phyloP scores from a whole-genome alignment of 1,284 basidiomycete species.

The Leccinum olivaceoglutinosum region DNA sequence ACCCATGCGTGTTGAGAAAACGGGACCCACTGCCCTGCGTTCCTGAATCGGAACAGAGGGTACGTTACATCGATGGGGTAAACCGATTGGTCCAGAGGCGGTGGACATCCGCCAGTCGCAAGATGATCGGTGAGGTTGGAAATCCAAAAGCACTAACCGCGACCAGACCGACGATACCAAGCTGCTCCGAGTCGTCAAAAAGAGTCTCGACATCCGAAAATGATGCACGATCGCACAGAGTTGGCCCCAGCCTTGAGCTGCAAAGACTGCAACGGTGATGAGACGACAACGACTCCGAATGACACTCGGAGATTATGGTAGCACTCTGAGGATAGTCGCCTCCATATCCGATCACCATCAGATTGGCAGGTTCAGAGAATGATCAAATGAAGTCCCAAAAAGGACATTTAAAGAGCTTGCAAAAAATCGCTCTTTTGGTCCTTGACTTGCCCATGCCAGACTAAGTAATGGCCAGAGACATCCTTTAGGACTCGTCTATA shows the following conservation, averaged over 20 bases:
- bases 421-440: conserved; percentile 34
- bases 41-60: background rate
- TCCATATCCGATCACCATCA: conserved; percentile 36
- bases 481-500: too few relatives aligned
- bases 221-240: conserved; percentile 32
- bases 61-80: background rate
- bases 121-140: background rate
- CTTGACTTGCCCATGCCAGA: too few relatives aligned
- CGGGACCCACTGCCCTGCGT: background rate
- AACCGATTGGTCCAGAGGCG: background rate
- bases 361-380: conserved; percentile 3
- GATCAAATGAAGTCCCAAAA: background rate
- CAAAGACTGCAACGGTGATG: conserved; percentile 47
- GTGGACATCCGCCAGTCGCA: background rate
- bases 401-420: conserved; percentile 21
- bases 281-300: conserved; percentile 50
- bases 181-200: conserved; percentile 4
- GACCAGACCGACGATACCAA: conserved; percentile 39
- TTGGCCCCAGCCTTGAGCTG: conserved; percentile 51
- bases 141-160: conserved; percentile 26
- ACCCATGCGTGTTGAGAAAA: background rate
- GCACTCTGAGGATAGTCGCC: conserved; percentile 48
- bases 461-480: too few relatives aligned
- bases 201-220: background rate
- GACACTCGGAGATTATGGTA: conserved; percentile 52